Evolutionary conservation across 2,329 filamentous ascomycete genomes (phyloP).

Genomic region (Zalaria obscura): DNA sequence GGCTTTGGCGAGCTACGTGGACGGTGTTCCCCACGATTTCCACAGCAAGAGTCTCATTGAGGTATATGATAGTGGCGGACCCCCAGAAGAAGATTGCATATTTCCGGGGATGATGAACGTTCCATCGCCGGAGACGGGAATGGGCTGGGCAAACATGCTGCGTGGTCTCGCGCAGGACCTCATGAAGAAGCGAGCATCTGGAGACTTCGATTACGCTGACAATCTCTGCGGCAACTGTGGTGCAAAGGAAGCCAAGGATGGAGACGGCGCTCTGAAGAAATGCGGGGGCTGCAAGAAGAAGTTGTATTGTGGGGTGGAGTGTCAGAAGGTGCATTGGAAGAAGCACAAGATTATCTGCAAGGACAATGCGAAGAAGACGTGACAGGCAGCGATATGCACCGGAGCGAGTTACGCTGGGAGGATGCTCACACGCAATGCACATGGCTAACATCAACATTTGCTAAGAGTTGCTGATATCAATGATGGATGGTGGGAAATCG

Average conservation of each 20-base stretch:
- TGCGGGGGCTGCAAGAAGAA: not conserved
- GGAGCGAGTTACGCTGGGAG: no score
- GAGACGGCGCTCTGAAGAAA: not conserved
- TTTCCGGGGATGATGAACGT: not conserved
- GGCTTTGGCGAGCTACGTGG: not conserved
- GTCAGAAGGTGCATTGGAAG: slow-evolving; percentile 1
- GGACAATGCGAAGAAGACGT: not conserved
- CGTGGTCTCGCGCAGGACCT: not conserved
- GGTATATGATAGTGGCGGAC: not conserved
- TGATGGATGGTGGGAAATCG: no score
- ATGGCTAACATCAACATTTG: no score
- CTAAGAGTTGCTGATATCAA: no score
- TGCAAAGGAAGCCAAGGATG: not conserved
- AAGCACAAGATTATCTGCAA: not conserved
- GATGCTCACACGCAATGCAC: no score
- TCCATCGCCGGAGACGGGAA: not conserved
- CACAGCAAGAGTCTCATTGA: not conserved
- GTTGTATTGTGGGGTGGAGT: not conserved
- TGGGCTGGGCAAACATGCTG: not conserved
- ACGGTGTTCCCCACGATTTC: slow-evolving; percentile 1
- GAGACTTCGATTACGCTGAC: slow-evolving; percentile 1
- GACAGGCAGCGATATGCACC: no score
- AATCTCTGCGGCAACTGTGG: slow-evolving; percentile 1
- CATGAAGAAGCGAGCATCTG: not conserved
- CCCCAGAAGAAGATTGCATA: not conserved